phyloP scores from a whole-genome alignment of 768 basidiomycete species.

The Pulveroboletus sp. region DNA sequence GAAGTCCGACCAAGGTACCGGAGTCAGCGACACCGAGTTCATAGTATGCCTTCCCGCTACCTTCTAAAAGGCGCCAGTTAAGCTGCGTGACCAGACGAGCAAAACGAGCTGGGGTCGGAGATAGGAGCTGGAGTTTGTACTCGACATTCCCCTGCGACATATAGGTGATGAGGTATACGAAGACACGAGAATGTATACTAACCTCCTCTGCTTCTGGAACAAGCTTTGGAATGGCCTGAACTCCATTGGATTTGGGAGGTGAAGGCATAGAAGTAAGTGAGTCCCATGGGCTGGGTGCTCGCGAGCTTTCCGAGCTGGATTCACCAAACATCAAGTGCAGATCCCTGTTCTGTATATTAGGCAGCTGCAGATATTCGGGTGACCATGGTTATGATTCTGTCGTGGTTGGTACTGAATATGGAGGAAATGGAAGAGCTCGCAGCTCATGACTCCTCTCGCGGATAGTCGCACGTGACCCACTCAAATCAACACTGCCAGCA shows the following conservation, averaged over 20 bases:
- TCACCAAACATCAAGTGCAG: constrained; percentile 66
- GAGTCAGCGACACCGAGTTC: constrained; percentile 84
- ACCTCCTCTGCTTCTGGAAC: constrained; percentile 73
- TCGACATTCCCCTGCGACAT: constrained; percentile 74
- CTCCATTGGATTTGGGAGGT: constrained; percentile 27
- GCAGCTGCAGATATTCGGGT: constrained; percentile 47
- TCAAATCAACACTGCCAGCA: background rate
- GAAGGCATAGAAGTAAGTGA: constrained; percentile 54
- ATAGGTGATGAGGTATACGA: background rate
- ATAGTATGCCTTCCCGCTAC: constrained; percentile 79
- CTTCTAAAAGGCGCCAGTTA: constrained; percentile 89
- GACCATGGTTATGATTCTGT: constrained; percentile 38
- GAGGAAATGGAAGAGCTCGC: background rate
- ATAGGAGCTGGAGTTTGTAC: constrained; percentile 88
- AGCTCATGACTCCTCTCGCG: no score
- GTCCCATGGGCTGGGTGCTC: constrained; percentile 82
- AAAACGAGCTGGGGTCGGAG: constrained; percentile 72
- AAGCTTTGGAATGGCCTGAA: constrained; percentile 53
- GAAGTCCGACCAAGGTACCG: constrained; percentile 79
- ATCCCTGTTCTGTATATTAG: constrained; percentile 4
- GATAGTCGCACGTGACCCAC: constrained; percentile 14
- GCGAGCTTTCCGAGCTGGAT: constrained; percentile 73
- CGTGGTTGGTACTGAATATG: background rate
- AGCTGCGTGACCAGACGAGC: constrained; percentile 87
- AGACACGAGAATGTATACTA: constrained; percentile 1